Conservation (phyloP, 441 rosid genomes). For the Isatis lusitanica region DNA sequence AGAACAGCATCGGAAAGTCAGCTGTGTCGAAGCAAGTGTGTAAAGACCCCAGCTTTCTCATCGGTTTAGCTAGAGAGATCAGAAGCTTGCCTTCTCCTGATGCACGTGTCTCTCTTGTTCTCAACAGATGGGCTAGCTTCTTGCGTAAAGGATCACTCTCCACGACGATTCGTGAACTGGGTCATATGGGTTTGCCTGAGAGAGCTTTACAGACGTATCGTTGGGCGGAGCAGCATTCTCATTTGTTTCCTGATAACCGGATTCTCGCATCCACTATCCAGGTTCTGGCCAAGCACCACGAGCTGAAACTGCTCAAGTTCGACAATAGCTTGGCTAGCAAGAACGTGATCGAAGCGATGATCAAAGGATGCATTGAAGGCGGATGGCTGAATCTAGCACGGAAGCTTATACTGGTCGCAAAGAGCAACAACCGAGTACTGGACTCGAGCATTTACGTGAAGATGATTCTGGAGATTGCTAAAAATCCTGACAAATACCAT, state of each 20-base stretch:
- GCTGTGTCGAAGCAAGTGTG: constrained; percentile 38
- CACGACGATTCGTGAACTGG: constrained; percentile 64
- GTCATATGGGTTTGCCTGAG: constrained; percentile 70
- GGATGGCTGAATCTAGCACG: constrained; percentile 66
- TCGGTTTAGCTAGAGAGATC: constrained; percentile 73
- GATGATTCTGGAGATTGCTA: constrained; percentile 68
- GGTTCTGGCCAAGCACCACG: constrained; percentile 65
- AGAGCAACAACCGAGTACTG: constrained; percentile 51
- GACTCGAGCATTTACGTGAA: constrained; percentile 66
- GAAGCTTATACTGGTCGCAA: constrained; percentile 62
- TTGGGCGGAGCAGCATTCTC: constrained; percentile 77
- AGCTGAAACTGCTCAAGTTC: constrained; percentile 62
- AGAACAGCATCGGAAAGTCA: constrained; percentile 37
- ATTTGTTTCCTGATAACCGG: constrained; percentile 67
- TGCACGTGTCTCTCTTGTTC: constrained; percentile 57
- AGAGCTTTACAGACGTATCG: constrained; percentile 76
- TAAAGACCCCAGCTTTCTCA: constrained; percentile 64
- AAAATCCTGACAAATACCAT: constrained; percentile 67
- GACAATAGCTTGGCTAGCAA: constrained; percentile 55
- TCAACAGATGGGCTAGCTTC: constrained; percentile 53
- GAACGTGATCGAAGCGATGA: constrained; percentile 82
- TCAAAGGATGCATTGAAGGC: constrained; percentile 68
- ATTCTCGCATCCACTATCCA: constrained; percentile 68
- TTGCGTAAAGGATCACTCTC: constrained; percentile 79
- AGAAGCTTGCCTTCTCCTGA: constrained; percentile 45